phyloP scores from a whole-genome alignment of 2,329 filamentous ascomycete species.

The Exophiala sp. region DNA sequence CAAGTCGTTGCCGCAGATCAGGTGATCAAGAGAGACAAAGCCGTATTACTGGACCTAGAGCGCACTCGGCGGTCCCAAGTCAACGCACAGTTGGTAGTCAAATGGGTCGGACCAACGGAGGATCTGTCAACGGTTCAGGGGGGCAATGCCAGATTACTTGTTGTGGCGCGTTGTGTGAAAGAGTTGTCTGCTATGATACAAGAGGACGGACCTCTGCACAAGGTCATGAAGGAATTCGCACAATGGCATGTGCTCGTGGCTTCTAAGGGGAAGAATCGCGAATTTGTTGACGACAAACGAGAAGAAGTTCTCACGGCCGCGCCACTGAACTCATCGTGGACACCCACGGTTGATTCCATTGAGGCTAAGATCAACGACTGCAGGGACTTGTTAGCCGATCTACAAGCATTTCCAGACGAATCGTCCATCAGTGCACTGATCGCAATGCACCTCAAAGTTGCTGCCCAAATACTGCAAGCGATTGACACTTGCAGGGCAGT shows the following conservation, averaged over 20 bases:
- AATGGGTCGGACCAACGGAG: slow-evolving; percentile 7
- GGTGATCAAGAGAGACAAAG: slow-evolving; percentile 33
- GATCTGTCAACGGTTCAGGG: background rate
- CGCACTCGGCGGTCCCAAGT: slow-evolving; percentile 35
- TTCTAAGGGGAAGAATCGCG: slow-evolving; percentile 3
- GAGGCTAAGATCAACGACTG: slow-evolving; percentile 7
- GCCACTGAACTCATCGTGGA: slow-evolving; percentile 11
- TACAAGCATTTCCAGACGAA: background rate
- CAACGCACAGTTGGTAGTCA: slow-evolving; percentile 28
- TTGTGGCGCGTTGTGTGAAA: slow-evolving; percentile 12
- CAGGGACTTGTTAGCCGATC: slow-evolving; percentile 8
- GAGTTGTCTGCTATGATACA: slow-evolving; percentile 6
- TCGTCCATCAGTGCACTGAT: slow-evolving; percentile 17
- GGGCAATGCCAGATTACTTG: slow-evolving; percentile 5
- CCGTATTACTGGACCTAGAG: slow-evolving; percentile 28
- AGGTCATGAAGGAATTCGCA: slow-evolving; percentile 11
- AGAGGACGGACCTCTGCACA: slow-evolving; percentile 8
- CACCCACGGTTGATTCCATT: slow-evolving; percentile 7
- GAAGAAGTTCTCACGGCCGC: background rate
- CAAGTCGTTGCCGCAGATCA: slow-evolving; percentile 1
- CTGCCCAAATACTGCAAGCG: slow-evolving; percentile 13
- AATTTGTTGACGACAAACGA: background rate
- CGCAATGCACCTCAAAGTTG: slow-evolving; percentile 9
- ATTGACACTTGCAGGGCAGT: slow-evolving; percentile 16
- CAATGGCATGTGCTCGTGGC: slow-evolving; percentile 8